Percentiles rank a stretch among this genome's conserved stretches.
Conservation (phyloP, 2,329 filamentous ascomycete genomes). For the Nectriaceae sp. region DNA sequence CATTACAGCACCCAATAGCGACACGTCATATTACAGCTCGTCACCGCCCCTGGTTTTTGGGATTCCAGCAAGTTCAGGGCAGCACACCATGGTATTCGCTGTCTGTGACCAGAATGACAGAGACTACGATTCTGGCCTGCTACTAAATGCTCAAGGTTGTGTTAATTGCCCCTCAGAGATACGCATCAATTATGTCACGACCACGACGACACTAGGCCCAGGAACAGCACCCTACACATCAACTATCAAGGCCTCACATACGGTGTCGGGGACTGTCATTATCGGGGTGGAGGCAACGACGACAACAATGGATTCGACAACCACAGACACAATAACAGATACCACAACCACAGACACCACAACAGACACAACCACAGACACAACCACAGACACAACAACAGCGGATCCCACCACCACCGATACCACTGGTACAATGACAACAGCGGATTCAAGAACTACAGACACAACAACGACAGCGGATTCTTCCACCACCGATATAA, state of each 20-base stretch:
- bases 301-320: not conserved
- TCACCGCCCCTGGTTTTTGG: not conserved
- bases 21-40: not conserved
- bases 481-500: not conserved
- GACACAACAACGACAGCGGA: not conserved
- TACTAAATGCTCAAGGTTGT: not conserved
- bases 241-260: conserved; percentile 14
- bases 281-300: conserved; percentile 3
- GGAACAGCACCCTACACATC: conserved; percentile 6
- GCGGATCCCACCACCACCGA: not conserved
- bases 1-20: not conserved
- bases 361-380: not conserved
- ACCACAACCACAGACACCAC: not conserved
- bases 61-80: not conserved
- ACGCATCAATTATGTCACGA: conserved; percentile 5
- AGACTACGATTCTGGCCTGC: conserved; percentile 1
- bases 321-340: conserved; percentile 1
- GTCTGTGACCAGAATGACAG: conserved; percentile 12
- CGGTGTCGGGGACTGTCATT: conserved; percentile 15
- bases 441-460: not conserved
- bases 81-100: conserved; percentile 5
- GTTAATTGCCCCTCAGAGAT: not conserved
- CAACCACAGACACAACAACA: not conserved
- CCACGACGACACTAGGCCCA: conserved; percentile 1
- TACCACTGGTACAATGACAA: not conserved